A percentile compares a stretch with the other conserved stretches of the same genome.
phyloP scores from a whole-genome alignment of 2,329 filamentous ascomycete genomes.

The Curvularia hawaiiensis region DNA sequence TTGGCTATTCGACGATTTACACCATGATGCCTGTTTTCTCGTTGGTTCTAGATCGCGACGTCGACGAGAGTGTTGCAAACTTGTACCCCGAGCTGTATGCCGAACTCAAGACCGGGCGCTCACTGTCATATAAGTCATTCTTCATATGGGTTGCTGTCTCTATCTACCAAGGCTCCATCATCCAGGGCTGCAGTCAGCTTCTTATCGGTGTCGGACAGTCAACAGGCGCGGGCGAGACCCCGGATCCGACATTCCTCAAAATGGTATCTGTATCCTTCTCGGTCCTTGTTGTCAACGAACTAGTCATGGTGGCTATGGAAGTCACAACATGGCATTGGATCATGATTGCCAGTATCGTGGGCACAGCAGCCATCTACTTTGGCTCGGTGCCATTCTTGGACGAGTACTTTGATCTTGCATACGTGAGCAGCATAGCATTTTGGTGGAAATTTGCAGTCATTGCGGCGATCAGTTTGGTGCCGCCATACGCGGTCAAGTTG shows the following conservation, averaged over 20 bases:
- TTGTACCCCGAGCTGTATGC: conserved; percentile 98
- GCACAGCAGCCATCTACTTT: conserved; percentile 80
- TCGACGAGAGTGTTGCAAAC: conserved; percentile 91
- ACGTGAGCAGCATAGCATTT: conserved; percentile 79
- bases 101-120: conserved; percentile 87
- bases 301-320: conserved; percentile 96
- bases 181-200: conserved; percentile 91
- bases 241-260: conserved; percentile 38
- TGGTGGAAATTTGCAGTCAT: conserved; percentile 87
- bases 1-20: conserved; percentile 95
- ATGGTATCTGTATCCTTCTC: conserved; percentile 95
- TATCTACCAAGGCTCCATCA: conserved; percentile 93
- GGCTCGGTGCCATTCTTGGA: conserved; percentile 85
- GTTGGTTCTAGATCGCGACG: conserved; percentile 91
- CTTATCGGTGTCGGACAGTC: conserved; percentile 69
- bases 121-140: conserved; percentile 89
- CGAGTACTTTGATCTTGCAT: conserved; percentile 85
- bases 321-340: conserved; percentile 96
- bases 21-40: conserved; percentile 93
- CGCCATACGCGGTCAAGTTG: conserved; percentile 85
- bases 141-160: conserved; percentile 96
- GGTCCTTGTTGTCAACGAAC: conserved; percentile 88
- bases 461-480: conserved; percentile 77
- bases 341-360: conserved; percentile 85
- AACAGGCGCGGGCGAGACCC: conserved; percentile 1